Percentiles rank a stretch among this genome's conserved stretches.
phyloP scores from a whole-genome alignment of 2,329 filamentous ascomycete genomes.

The Aureobasidium uvarum region DNA sequence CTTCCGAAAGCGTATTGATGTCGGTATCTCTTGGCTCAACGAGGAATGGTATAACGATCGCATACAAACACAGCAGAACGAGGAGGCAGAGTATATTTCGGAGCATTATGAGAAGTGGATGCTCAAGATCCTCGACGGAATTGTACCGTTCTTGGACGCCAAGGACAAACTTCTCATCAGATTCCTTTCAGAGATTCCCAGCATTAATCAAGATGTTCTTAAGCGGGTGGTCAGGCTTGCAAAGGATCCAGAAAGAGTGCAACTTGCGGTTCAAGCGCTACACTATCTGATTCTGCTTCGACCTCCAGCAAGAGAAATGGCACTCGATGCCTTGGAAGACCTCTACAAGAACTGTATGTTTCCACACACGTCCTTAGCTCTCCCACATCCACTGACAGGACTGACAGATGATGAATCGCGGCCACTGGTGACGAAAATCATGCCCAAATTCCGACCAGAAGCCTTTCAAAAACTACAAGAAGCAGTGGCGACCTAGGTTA shows the following conservation, averaged over 20 bases:
- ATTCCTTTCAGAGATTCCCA: constrained; percentile 87
- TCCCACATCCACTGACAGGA: constrained; percentile 7
- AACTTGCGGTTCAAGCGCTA: constrained; percentile 57
- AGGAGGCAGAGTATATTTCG: constrained; percentile 47
- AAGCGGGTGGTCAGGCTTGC: constrained; percentile 65
- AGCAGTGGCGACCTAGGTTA: background rate
- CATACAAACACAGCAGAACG: constrained; percentile 50
- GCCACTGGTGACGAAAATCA: constrained; percentile 52
- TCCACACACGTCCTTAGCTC: background rate
- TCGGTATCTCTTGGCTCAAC: constrained; percentile 89
- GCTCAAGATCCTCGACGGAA: constrained; percentile 78
- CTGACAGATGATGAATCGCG: constrained; percentile 46
- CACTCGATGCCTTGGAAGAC: constrained; percentile 58
- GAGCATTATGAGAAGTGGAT: constrained; percentile 76
- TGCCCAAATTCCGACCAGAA: constrained; percentile 56
- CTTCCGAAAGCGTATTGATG: constrained; percentile 83
- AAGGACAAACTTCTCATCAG: constrained; percentile 79
- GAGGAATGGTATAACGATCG: constrained; percentile 98
- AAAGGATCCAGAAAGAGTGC: constrained; percentile 62
- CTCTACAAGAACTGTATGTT: constrained; percentile 56
- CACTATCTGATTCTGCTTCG: constrained; percentile 60
- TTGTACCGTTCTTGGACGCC: constrained; percentile 85
- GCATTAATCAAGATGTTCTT: constrained; percentile 69
- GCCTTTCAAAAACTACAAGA: constrained; percentile 38
- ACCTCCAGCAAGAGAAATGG: constrained; percentile 58